Evolutionary conservation across 148 eudicot species (phyloP), one percentile per base, ranked within the genome.

Genomic region (Amaranthus hypochondriacus): DNA sequence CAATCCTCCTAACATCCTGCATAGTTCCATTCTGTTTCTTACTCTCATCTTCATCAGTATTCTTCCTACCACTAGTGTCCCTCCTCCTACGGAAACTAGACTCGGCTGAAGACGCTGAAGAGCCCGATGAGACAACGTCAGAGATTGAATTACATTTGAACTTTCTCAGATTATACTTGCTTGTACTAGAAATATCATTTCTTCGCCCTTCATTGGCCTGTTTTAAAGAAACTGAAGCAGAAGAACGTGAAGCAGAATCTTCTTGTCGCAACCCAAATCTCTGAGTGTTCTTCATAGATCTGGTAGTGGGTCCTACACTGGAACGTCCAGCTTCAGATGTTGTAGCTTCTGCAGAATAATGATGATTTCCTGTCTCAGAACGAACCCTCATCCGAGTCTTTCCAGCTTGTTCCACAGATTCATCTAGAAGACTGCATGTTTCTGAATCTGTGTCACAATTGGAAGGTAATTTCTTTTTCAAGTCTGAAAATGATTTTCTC

Each of bases 121-220:
- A 79, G 11, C 88, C 86, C 13, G 87, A 82, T 47, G 82, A 81
- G 39, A 81, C 69, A 63, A 78, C 84, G 79, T 89, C 91, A 63
- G 89, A 82, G 69, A 76, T 60, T 12, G 90, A 79, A 81, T 79
- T 89, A 83, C 92, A 89, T 77, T 71, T 86, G 48, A 88, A 66
- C 70, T 75, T 88, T 82, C 77, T 84, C 75, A 86, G 75, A 73
- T 80, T 80, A 68, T 77, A 77, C 48, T 80, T 78, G 82, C 73
- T 84, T 60, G 85, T 71, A 75, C 65, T 79, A 75, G 81, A 72
- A 62, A 67, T 72, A 56, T 64, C 73, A 46, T 77, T 84, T 75
- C 79, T 79, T 57, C 77, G 50, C 50, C 85, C 84, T 58, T 52
- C 70, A 61, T 59, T 73, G 62, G 76, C 64, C 53, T 70, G 77